Evolutionary conservation across 2,329 filamentous ascomycete genomes (phyloP).

Genomic region (Grosmannia penicillata): DNA sequence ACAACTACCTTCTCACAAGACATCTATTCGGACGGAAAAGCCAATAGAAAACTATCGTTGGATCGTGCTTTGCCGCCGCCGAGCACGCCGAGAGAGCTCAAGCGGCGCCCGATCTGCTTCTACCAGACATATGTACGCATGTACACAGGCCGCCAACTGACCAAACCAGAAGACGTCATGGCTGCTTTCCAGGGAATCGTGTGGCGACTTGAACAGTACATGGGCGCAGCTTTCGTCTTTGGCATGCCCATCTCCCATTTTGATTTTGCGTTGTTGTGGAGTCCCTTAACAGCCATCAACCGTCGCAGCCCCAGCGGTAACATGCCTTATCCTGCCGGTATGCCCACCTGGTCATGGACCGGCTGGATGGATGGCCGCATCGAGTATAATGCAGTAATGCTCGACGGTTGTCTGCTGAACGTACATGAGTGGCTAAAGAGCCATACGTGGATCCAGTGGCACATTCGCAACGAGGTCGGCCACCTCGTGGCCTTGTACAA

Average conservation of each 20-base stretch:
- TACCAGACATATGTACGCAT: conserved; percentile 17
- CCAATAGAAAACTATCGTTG: conserved; percentile 14
- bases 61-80: conserved; percentile 16
- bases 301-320: background rate
- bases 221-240: conserved; percentile 15
- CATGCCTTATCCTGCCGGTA: background rate
- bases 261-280: conserved; percentile 20
- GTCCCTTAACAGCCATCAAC: conserved; percentile 5
- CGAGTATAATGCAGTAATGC: conserved; percentile 10
- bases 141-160: conserved; percentile 16
- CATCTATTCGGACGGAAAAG: conserved; percentile 13
- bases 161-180: conserved; percentile 15
- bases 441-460: conserved; percentile 22
- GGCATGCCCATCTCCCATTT: conserved; percentile 20
- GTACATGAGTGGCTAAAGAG: conserved; percentile 18
- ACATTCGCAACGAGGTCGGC: conserved; percentile 17
- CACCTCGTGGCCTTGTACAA: conserved; percentile 15
- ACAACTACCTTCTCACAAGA: conserved; percentile 15
- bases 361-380: conserved; percentile 16
- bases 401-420: conserved; percentile 14
- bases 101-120: conserved; percentile 14
- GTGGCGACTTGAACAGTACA: conserved; percentile 12
- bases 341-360: conserved; percentile 22
- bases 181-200: conserved; percentile 19
- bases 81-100: conserved; percentile 14